Conservation (phyloP, 768 basidiomycete species). For the Termitomyces titanicus region DNA sequence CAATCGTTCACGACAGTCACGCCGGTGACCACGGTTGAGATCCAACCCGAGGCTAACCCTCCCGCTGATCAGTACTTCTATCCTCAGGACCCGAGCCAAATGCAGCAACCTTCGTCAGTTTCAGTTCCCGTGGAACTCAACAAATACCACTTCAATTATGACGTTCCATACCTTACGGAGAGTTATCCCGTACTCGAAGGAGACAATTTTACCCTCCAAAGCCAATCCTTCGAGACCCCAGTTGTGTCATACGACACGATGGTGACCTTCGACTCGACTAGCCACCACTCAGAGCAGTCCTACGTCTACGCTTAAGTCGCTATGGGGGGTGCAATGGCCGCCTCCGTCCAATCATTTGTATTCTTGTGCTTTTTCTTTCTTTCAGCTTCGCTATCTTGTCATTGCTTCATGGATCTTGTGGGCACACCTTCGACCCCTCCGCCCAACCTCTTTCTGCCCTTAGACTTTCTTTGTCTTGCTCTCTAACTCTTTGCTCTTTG, state of each 20-base stretch:
- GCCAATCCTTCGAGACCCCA: conserved; percentile 11
- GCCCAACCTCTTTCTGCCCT: neutral
- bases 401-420: neutral
- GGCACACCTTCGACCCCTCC: neutral
- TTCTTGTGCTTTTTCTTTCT: conserved; percentile 3
- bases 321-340: neutral
- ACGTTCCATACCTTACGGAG: conserved; percentile 10
- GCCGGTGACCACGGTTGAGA: conserved; percentile 1
- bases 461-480: neutral
- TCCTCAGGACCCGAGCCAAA: conserved; percentile 8
- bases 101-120: conserved; percentile 3
- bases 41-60: conserved; percentile 1
- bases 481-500: neutral
- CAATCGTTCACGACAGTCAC: conserved; percentile 1
- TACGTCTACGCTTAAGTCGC: conserved; percentile 5
- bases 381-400: neutral
- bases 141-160: conserved; percentile 14
- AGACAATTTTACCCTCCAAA: conserved; percentile 10
- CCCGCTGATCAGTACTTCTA: conserved; percentile 14
- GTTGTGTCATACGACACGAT: conserved; percentile 10
- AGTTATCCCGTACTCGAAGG: conserved; percentile 16
- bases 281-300: conserved; percentile 7
- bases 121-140: conserved; percentile 8
- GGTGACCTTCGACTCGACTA: conserved; percentile 5
- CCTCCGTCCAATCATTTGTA: conserved; percentile 3